phyloP scores from a whole-genome alignment of 108 stramenopile species.

The Bacterosira constricta region DNA sequence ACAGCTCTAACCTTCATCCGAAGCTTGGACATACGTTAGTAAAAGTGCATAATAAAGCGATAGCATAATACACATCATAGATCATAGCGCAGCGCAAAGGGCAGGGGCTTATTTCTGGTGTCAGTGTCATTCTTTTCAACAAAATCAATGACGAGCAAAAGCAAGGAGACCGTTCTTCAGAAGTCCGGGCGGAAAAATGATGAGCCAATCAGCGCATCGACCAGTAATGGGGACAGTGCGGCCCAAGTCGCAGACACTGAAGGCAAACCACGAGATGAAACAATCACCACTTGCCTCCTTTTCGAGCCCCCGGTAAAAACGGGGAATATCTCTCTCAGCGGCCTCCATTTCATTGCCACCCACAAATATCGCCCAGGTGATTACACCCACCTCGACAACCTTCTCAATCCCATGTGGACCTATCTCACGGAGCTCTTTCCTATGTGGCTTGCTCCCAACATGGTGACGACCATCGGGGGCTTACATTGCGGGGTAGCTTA shows the following conservation, averaged over 20 bases:
- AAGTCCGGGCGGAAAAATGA: background rate
- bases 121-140: too few relatives aligned
- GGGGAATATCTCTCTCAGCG: slow-evolving; percentile 39
- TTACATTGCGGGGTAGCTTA: slow-evolving; percentile 66
- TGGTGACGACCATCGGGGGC: slow-evolving; percentile 85
- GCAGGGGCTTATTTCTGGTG: too few relatives aligned
- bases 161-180: too few relatives aligned
- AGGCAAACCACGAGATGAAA: slow-evolving; percentile 30
- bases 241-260: background rate
- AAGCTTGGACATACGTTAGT: too few relatives aligned
- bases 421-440: slow-evolving; percentile 80
- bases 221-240: background rate
- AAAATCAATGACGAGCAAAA: too few relatives aligned
- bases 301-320: slow-evolving; percentile 25
- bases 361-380: slow-evolving; percentile 78
- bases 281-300: slow-evolving; percentile 29
- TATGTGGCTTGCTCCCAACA: slow-evolving; percentile 89
- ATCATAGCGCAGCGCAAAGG: too few relatives aligned
- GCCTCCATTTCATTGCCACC: slow-evolving; percentile 69
- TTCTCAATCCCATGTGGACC: slow-evolving; percentile 87
- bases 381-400: slow-evolving; percentile 76
- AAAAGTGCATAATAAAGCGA: too few relatives aligned
- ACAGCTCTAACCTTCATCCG: too few relatives aligned
- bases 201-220: background rate
- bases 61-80: too few relatives aligned